phyloP scores from a whole-genome alignment of 148 eudicot genomes.

The Fallopia convolvulus region DNA sequence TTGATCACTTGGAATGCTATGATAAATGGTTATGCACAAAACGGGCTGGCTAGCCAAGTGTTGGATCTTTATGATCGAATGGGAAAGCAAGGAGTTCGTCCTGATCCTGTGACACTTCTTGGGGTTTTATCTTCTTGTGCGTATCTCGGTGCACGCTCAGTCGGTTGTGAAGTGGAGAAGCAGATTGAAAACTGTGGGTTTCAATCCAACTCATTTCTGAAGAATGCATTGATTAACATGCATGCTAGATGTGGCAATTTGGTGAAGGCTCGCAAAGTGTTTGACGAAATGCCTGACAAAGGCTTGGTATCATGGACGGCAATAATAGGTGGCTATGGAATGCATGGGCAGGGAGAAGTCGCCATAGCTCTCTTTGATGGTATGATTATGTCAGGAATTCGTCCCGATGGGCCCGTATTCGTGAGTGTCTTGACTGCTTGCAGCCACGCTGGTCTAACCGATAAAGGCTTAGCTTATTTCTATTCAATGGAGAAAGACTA shows the following conservation, averaged over 20 bases:
- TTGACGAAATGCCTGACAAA: constrained; percentile 45
- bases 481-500: constrained; percentile 43
- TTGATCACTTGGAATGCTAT: constrained; percentile 81
- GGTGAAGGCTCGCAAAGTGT: constrained; percentile 49
- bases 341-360: constrained; percentile 64
- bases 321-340: constrained; percentile 69
- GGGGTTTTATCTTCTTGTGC: constrained; percentile 78
- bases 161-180: constrained; percentile 54
- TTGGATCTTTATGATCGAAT: constrained; percentile 54
- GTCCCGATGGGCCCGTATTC: constrained; percentile 55
- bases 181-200: constrained; percentile 35
- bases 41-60: constrained; percentile 50
- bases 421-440: constrained; percentile 63
- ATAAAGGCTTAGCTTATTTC: constrained; percentile 57
- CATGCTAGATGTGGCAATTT: constrained; percentile 74
- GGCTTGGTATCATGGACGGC: constrained; percentile 71
- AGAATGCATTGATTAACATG: constrained; percentile 63
- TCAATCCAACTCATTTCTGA: constrained; percentile 36
- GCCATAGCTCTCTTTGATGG: constrained; percentile 57
- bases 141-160: constrained; percentile 52
- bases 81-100: constrained; percentile 31
- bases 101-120: constrained; percentile 61
- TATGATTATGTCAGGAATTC: constrained; percentile 51
- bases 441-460: constrained; percentile 72
- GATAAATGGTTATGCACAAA: constrained; percentile 79